Evolutionary conservation across 257 asterid species (phyloP).

Genomic region (Fraxinus pennsylvanica): DNA sequence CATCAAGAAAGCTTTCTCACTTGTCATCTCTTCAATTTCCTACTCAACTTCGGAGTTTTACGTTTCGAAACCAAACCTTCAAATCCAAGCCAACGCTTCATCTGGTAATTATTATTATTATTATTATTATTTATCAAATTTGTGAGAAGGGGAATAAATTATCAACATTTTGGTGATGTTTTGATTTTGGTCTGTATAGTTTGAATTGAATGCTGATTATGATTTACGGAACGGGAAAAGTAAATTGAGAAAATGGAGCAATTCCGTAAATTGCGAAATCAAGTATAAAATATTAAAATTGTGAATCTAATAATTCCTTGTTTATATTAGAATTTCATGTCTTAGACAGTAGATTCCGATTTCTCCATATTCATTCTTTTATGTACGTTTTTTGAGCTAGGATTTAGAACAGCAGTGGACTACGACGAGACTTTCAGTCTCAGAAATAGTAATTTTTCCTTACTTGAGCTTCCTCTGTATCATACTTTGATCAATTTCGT

Average conservation of each 20-base stretch:
- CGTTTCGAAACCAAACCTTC: constrained; percentile 38
- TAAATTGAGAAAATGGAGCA: neutral
- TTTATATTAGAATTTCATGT: neutral
- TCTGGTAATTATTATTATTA: constrained; percentile 35
- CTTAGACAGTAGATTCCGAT: neutral
- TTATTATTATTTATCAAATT: neutral
- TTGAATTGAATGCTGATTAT: constrained; percentile 19
- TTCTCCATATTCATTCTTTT: neutral
- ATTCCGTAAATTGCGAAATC: neutral
- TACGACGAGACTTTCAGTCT: neutral
- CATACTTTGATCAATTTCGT: neutral
- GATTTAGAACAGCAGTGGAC: neutral
- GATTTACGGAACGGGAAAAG: neutral
- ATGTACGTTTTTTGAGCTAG: no score
- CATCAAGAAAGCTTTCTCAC: constrained; percentile 36
- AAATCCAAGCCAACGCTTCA: constrained; percentile 33
- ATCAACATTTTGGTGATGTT: neutral
- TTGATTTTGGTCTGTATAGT: constrained; percentile 6
- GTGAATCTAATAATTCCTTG: neutral
- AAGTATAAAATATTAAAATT: no score
- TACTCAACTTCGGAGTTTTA: constrained; percentile 39
- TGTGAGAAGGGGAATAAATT: neutral
- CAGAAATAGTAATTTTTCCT: neutral
- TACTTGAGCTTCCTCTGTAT: neutral
- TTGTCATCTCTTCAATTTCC: constrained; percentile 62